Evolutionary conservation across 1,139 yeast genomes (phyloP), one percentile per base, ranked within the genome.

Genomic region (Yamadazyma taylorii): DNA sequence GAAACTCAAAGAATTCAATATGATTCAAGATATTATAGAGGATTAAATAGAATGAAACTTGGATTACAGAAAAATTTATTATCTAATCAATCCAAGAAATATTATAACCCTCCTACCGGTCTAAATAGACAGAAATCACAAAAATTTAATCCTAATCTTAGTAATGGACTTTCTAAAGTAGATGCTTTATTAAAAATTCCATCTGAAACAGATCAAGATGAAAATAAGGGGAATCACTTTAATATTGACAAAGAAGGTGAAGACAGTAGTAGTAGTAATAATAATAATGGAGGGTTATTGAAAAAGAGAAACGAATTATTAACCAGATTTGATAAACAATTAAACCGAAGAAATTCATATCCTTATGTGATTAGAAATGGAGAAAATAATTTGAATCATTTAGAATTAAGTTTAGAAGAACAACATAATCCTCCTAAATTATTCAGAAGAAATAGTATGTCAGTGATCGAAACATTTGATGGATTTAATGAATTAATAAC

Each of bases 271-370:
- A n/a, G n/a, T n/a, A n/a, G n/a, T n/a, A n/a, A n/a, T n/a, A n/a
- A n/a, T n/a, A n/a, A n/a, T n/a, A n/a, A n/a, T n/a, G n/a, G n/a
- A n/a, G n/a, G 9, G 14, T 12, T 4, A 8, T 5, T 19, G 16
- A 19, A 4, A 12, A 12, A 19, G 19, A 17, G 24, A 13, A 14
- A 33, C 16, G 35, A 30, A 10, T 16, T 21, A 12, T 28, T 35
- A 12, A 15, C 10, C 10, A 23, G 34, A 15, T 35, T 58, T 23
- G 38, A 52, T 31, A 31, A 24, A 15, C 28, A 54, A 11, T 51
- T 73, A 40, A 64, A 66, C 35, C 54, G 81, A 42, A 58, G 82
- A 36, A 60, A 62, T 36, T 75, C 82, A 1, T 66, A 46, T 35
- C 81, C 82, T 2, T 60, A 56, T 30, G 34, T 60, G 7, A 17